phyloP scores from a whole-genome alignment of 2,329 filamentous ascomycete species.

The Cercospora sojina region DNA sequence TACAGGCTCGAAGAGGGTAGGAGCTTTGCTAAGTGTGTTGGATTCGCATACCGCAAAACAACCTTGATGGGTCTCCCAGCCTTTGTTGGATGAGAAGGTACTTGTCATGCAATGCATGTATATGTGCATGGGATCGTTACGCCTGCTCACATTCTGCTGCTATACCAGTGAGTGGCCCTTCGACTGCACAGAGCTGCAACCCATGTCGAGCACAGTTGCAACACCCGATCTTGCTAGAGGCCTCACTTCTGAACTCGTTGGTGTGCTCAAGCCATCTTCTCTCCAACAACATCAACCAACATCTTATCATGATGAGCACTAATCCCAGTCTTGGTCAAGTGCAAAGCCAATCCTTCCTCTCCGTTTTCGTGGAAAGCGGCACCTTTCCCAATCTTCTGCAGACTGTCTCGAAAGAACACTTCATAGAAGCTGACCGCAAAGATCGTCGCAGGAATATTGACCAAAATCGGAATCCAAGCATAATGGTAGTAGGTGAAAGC shows the following conservation, averaged over 20 bases:
- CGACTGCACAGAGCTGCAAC: not conserved
- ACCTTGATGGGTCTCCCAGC: not conserved
- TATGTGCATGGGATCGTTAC: not conserved
- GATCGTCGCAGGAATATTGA: conserved; percentile 58
- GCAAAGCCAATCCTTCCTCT: conserved; percentile 51
- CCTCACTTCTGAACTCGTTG: not conserved
- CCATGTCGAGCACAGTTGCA: not conserved
- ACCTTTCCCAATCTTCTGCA: conserved; percentile 53
- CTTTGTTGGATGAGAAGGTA: not conserved
- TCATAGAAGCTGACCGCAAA: conserved; percentile 58
- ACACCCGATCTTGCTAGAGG: too few species aligned
- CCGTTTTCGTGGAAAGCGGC: conserved; percentile 53
- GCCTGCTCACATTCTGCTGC: not conserved
- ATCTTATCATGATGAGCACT: not conserved
- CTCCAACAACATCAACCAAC: not conserved
- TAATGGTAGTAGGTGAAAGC: conserved; percentile 52
- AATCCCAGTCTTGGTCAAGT: conserved; percentile 40
- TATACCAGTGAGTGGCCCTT: not conserved
- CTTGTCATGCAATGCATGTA: not conserved
- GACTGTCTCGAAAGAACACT: conserved; percentile 54
- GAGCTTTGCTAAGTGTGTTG: not conserved
- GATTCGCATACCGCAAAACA: not conserved
- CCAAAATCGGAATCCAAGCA: conserved; percentile 55
- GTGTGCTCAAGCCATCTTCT: not conserved
- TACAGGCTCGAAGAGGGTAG: not conserved